A percentile compares a stretch with the other conserved stretches of the same genome.
Conservation (phyloP, 2,329 filamentous ascomycete species). For the Calonectria crousiana region DNA sequence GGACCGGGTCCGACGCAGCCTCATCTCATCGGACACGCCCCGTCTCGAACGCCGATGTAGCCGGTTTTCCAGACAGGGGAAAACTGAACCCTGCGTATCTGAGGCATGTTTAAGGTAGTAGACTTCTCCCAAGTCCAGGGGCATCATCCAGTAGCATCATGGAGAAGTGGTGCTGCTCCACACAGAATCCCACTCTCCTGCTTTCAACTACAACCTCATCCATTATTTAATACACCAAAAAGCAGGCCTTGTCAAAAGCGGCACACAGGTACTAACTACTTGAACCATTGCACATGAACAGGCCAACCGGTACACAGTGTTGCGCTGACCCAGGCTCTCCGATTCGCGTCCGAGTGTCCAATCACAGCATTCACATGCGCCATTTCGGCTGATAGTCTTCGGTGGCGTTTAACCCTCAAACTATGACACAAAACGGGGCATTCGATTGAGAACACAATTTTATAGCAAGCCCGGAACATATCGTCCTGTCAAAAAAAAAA, state of each 20-base stretch:
- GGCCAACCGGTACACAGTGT: neutral
- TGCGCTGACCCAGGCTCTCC: neutral
- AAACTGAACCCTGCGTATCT: neutral
- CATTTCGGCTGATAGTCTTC: neutral
- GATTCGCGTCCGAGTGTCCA: neutral
- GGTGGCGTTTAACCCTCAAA: neutral
- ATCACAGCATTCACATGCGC: neutral
- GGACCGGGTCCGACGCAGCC: neutral
- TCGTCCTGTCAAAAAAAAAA: neutral
- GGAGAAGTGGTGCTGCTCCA: too few relatives aligned
- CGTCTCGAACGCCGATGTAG: neutral
- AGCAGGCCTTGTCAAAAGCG: neutral
- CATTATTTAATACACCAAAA: neutral
- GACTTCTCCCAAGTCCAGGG: neutral
- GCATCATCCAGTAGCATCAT: neutral
- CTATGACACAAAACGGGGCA: neutral
- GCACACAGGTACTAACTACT: neutral
- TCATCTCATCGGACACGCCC: neutral
- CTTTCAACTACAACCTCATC: neutral
- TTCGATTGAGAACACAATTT: neutral
- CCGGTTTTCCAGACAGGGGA: neutral
- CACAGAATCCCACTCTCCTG: neutral
- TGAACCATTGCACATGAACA: too few relatives aligned
- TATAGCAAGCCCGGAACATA: neutral
- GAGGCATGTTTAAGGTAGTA: neutral